Evolutionary conservation across 495 filamentous ascomycete genomes (phyloP).

Genomic region (Annulohypoxylon nitens): DNA sequence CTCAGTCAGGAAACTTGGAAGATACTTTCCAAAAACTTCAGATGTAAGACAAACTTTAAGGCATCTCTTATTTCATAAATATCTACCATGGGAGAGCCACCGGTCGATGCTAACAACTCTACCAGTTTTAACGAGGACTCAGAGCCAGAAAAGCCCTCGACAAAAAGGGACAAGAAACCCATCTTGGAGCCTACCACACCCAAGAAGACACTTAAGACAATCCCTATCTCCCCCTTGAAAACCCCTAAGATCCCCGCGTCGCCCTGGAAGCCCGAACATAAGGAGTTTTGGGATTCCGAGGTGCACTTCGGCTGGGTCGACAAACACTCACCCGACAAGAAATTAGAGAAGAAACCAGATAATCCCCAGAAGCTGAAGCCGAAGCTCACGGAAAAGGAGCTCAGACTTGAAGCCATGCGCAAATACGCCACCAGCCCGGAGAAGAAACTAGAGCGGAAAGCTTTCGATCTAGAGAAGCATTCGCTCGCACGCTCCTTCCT

Average conservation of each 20-base stretch:
- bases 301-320: slow-evolving; percentile 86
- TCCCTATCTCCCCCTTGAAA: slow-evolving; percentile 57
- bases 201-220: slow-evolving; percentile 44
- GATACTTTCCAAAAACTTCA: slow-evolving; percentile 50
- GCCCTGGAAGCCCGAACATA: slow-evolving; percentile 73
- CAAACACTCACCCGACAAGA: slow-evolving; percentile 76
- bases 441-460: slow-evolving; percentile 65
- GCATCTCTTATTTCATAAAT: neutral
- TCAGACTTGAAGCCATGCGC: slow-evolving; percentile 34
- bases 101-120: slow-evolving; percentile 25
- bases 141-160: slow-evolving; percentile 29
- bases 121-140: slow-evolving; percentile 47
- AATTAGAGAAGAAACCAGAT: slow-evolving; percentile 66
- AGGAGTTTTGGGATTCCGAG: slow-evolving; percentile 85
- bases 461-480: slow-evolving; percentile 76
- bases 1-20: slow-evolving; percentile 40
- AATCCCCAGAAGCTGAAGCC: slow-evolving; percentile 42
- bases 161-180: slow-evolving; percentile 33
- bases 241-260: slow-evolving; percentile 54
- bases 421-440: slow-evolving; percentile 44
- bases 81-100: neutral
- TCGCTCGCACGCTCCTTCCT: slow-evolving; percentile 77
- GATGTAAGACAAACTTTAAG: slow-evolving; percentile 39
- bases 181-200: slow-evolving; percentile 49
- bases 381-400: slow-evolving; percentile 24